A percentile compares a stretch with the other conserved stretches of the same genome.
Evolutionary conservation across 768 basidiomycete genomes (phyloP).

Genomic region (Lactarius vividus): DNA sequence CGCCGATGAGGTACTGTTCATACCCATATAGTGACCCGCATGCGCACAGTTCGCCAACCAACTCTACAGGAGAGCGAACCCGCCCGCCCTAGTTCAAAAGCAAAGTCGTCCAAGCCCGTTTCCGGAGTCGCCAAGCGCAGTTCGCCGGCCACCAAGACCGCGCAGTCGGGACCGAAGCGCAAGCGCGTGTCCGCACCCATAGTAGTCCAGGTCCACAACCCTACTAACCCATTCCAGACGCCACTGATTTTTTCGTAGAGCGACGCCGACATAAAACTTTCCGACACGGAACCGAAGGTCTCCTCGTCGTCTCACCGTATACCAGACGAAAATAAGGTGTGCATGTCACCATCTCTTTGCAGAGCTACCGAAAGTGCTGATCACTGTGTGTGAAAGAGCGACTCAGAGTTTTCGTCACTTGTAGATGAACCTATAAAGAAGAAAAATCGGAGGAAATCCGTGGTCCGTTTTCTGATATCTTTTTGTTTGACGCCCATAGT

Average conservation of each 20-base stretch:
- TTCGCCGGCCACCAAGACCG: not conserved
- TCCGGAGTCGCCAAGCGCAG: not conserved
- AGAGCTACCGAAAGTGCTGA: not conserved
- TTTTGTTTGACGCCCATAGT: not conserved
- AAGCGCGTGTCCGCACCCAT: not conserved
- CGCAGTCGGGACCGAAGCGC: constrained; percentile 11
- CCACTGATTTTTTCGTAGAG: not conserved
- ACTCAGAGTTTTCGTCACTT: constrained; percentile 59
- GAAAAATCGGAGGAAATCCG: constrained; percentile 38
- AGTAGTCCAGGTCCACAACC: constrained; percentile 8
- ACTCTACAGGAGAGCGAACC: constrained; percentile 6
- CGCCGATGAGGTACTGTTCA: not conserved
- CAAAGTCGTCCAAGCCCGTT: not conserved
- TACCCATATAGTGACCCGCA: not conserved
- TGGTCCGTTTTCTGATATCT: constrained; percentile 30
- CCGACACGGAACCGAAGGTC: constrained; percentile 1
- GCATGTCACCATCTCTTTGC: not conserved
- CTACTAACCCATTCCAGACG: not conserved
- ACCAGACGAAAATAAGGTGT: not conserved
- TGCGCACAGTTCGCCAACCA: not conserved
- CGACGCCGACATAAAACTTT: constrained; percentile 3
- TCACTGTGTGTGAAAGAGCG: constrained; percentile 39
- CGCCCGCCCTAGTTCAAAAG: constrained; percentile 8
- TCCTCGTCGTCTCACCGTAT: constrained; percentile 6
- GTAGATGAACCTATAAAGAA: constrained; percentile 56